These are phyloP conservation scores for Gentiana macrophylla DNA, from an alignment of 257 asterid genomes.

Conservation along the genomic window DNA sequence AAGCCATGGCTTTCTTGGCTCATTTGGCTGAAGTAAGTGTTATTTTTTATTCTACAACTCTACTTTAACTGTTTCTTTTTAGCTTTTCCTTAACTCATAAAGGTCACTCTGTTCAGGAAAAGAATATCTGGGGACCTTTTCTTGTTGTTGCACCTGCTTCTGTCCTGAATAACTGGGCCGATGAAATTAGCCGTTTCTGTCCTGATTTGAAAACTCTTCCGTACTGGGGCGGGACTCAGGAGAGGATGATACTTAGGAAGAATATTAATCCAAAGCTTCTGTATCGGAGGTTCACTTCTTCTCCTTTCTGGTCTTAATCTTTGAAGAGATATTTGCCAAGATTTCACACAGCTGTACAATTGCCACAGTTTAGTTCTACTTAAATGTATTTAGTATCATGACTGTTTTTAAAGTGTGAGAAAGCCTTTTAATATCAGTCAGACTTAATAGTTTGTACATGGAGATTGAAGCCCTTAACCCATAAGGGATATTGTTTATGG, in stretches of 20 bases:
- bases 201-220: slow-evolving; percentile 96
- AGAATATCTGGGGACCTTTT: slow-evolving; percentile 98
- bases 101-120: slow-evolving; percentile 45
- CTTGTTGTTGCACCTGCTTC: slow-evolving; percentile 98
- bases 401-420: no score
- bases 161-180: slow-evolving; percentile 96
- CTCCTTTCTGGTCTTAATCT: background rate
- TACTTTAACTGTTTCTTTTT: slow-evolving; percentile 4
- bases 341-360: no score
- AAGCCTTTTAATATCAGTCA: no score
- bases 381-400: no score
- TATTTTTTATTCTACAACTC: slow-evolving; percentile 1
- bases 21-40: slow-evolving; percentile 89
- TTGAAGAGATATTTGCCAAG: background rate
- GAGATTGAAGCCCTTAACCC: no score
- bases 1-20: slow-evolving; percentile 98
- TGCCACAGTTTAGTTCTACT: no score
- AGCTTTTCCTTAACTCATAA: slow-evolving; percentile 15
- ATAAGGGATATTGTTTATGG: no score
- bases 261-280: slow-evolving; percentile 95
- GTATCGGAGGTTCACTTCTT: slow-evolving; percentile 58
- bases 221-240: slow-evolving; percentile 91
- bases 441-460: no score
- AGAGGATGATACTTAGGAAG: slow-evolving; percentile 84
- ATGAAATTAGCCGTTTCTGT: slow-evolving; percentile 95